A percentile compares a stretch with the other conserved stretches of the same genome.
Evolutionary conservation across 192 early-diverging fungal genomes (phyloP).

Genomic region (Rhizophagus prolifer): DNA sequence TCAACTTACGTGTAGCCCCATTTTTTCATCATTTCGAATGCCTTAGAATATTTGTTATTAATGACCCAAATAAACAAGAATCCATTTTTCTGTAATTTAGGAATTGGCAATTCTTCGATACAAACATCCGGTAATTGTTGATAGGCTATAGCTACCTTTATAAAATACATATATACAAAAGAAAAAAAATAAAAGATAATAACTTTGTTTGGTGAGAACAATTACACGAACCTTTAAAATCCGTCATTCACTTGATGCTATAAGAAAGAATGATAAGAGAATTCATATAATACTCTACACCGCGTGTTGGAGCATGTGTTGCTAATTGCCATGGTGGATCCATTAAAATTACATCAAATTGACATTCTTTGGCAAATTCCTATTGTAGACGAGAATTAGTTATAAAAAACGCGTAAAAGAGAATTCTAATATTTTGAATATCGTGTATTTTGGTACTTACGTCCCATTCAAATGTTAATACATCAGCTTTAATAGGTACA

Average conservation of each 20-base stretch:
- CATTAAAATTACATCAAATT: conserved; percentile 93
- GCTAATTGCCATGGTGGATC: conserved; percentile 99
- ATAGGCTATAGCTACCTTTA: conserved; percentile 85
- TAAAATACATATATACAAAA: conserved; percentile 7
- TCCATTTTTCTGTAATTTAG: conserved; percentile 80
- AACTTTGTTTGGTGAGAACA: not conserved
- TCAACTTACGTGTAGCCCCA: conserved; percentile 83
- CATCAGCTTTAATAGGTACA: conserved; percentile 93
- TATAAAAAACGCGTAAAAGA: not conserved
- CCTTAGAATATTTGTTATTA: conserved; percentile 96
- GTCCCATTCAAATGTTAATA: conserved; percentile 95
- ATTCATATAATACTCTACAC: conserved; percentile 47
- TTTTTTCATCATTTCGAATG: conserved; percentile 90
- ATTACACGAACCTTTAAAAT: not conserved
- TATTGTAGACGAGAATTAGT: conserved; percentile 28
- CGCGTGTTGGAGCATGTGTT: conserved; percentile 88
- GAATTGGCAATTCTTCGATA: conserved; percentile 89
- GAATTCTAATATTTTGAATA: not conserved
- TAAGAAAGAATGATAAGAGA: not conserved
- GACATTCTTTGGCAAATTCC: conserved; percentile 73
- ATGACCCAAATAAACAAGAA: conserved; percentile 99
- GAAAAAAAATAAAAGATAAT: not conserved
- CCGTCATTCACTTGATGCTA: too few species aligned
- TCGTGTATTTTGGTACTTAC: conserved; percentile 37
- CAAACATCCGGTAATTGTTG: conserved; percentile 93